Evolutionary conservation across 306 rosid species (phyloP), one percentile per base, ranked within the genome.

Genomic region (Hippophae rhamnoides): DNA sequence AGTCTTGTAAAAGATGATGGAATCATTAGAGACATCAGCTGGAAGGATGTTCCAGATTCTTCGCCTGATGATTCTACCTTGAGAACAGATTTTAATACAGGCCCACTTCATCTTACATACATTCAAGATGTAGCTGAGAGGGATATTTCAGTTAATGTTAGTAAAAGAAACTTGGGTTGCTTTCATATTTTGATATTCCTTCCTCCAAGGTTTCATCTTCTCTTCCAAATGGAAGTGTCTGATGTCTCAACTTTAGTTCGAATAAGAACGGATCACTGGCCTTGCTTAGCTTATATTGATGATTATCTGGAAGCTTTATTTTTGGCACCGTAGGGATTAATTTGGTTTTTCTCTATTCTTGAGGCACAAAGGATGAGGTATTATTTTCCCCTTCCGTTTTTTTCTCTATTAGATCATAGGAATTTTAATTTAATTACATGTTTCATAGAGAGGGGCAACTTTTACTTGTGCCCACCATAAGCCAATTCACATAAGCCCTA

Each of bases 151-250:
- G 60, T 78, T 66, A 67, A 44, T 63, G 71, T 70, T 42, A 63
- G 78, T 53, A 86, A 77, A 76, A 75, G 80, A 76, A 77, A 74
- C 64, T 57, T 87, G 81, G 96, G 96, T 26, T 68, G 76, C 77
- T 79, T 87, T 55, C 86, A 60, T 45, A 60, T 92, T 63, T 78
- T 92, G 67, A 85, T 92, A 76, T 86, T 85, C 80, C 96, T 92
- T 76, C 98, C 98, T 31, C 98, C 98, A 0, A 76, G 93, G 79
- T 87, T 83, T 69, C 98, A 92, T 86, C 94, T 92, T 56, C 98
- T 92, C 79, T 81, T 92, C 74, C 87, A 85, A 68, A 81, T 87
- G 95, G 98, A 87, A 76, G 98, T 92, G 27, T 81, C 81, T 6
- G 89, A 92, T 69, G 69, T 71, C 78, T 92, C 96, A 60, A 85